phyloP scores from a whole-genome alignment of 2,329 filamentous ascomycete species.

The Fusarium sp. region DNA sequence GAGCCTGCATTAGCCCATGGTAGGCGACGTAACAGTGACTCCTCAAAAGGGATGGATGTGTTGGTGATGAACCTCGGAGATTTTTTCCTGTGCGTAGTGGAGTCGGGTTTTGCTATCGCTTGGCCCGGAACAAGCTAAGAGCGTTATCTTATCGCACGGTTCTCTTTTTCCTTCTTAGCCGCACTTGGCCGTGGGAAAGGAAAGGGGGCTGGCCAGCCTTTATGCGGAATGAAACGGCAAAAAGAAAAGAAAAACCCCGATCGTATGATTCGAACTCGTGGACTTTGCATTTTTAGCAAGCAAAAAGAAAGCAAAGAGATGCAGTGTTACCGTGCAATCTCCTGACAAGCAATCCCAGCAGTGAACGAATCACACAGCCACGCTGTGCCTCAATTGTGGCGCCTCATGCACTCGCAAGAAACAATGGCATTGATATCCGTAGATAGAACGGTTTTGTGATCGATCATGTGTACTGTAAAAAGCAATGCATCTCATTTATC shows the following conservation, averaged over 20 bases:
- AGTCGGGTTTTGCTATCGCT: background rate
- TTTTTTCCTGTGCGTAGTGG: background rate
- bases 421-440: background rate
- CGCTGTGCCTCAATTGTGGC: background rate
- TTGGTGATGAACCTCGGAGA: conserved; percentile 17
- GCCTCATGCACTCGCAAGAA: background rate
- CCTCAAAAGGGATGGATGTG: conserved; percentile 10
- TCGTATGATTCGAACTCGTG: background rate
- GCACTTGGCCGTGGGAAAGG: background rate
- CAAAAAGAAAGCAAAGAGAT: background rate
- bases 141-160: conserved; percentile 9
- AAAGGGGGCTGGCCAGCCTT: background rate
- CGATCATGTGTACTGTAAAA: background rate
- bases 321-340: background rate
- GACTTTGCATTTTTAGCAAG: background rate
- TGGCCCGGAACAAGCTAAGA: background rate
- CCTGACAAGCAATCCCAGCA: background rate
- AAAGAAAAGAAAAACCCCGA: background rate
- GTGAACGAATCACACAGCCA: background rate
- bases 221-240: background rate
- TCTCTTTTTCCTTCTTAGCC: background rate
- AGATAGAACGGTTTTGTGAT: background rate
- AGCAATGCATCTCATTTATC: background rate
- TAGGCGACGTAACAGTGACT: background rate
- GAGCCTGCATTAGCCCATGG: background rate